These are phyloP conservation scores for Eimeria necatrix DNA, from an alignment of 169 alveolate species.

Conservation along the genomic window DNA sequence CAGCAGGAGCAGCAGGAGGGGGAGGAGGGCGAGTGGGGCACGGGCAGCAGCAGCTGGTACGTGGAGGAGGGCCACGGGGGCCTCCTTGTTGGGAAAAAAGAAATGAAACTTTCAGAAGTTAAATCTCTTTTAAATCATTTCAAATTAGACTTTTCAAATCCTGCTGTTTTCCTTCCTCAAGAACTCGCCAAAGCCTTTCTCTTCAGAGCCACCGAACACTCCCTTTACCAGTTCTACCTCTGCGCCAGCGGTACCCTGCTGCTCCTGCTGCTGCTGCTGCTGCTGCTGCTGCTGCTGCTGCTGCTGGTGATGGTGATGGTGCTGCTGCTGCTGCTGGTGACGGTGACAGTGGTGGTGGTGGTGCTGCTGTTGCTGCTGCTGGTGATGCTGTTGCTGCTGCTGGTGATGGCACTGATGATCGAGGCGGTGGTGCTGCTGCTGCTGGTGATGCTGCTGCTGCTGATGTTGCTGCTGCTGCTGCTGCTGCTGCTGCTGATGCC, in stretches of 20 bases:
- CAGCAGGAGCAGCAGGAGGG: conserved; percentile 54
- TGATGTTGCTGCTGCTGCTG: conserved; percentile 46
- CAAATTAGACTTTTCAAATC: conserved; percentile 32
- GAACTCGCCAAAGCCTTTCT: conserved; percentile 50
- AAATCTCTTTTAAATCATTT: background rate
- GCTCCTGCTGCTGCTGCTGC: background rate
- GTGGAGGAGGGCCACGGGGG: background rate
- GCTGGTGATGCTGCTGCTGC: conserved; percentile 42
- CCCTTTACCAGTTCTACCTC: conserved; percentile 23
- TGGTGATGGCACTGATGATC: background rate
- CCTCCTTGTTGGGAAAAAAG: background rate
- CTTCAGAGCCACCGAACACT: background rate
- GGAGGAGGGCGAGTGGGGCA: background rate
- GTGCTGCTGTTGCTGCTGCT: conserved; percentile 36
- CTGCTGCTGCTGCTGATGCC: background rate
- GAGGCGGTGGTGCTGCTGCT: conserved; percentile 28
- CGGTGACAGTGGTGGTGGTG: background rate
- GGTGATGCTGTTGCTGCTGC: background rate
- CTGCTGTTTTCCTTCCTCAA: conserved; percentile 54
- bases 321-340: conserved; percentile 50
- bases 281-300: conserved; percentile 28
- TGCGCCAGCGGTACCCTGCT: background rate
- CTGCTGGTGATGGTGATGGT: background rate
- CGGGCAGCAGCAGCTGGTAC: conserved; percentile 47
- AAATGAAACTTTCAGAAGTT: conserved; percentile 30